These are phyloP conservation scores for Toxicodendron radicans DNA, from an alignment of 345 rosid genomes.

Conservation along the genomic window DNA sequence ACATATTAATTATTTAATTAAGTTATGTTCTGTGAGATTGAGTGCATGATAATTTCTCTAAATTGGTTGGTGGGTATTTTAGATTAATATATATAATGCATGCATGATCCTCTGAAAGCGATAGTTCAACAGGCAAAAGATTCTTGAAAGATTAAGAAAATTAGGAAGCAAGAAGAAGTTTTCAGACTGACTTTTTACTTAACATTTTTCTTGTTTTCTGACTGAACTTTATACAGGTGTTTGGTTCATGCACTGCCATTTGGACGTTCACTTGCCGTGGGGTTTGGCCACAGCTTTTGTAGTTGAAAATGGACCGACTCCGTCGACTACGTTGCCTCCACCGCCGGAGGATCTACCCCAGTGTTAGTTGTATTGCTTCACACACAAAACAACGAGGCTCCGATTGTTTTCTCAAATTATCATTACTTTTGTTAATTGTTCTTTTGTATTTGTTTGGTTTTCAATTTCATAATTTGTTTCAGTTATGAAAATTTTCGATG, in stretches of 20 bases:
- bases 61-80: background rate
- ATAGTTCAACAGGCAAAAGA: background rate
- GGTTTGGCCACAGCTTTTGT: constrained; percentile 59
- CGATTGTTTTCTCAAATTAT: background rate
- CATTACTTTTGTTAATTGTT: background rate
- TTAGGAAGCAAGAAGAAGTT: background rate
- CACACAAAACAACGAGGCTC: background rate
- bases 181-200: background rate
- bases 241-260: constrained; percentile 73
- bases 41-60: background rate
- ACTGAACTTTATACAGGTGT: constrained; percentile 40
- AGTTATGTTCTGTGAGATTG: background rate
- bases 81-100: background rate
- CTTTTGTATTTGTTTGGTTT: background rate
- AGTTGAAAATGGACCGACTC: constrained; percentile 64
- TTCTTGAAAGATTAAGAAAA: background rate
- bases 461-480: background rate
- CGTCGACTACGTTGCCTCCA: constrained; percentile 52
- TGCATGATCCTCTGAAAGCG: background rate
- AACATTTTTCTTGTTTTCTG: background rate
- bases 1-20: no score
- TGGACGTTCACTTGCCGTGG: constrained; percentile 60
- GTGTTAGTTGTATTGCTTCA: constrained; percentile 32
- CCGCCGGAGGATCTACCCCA: constrained; percentile 70
- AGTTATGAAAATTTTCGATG: background rate